Evolutionary conservation across 768 basidiomycete genomes (phyloP), one percentile per base, ranked within the genome.

Genomic region (Rhizopogon salebrosus): DNA sequence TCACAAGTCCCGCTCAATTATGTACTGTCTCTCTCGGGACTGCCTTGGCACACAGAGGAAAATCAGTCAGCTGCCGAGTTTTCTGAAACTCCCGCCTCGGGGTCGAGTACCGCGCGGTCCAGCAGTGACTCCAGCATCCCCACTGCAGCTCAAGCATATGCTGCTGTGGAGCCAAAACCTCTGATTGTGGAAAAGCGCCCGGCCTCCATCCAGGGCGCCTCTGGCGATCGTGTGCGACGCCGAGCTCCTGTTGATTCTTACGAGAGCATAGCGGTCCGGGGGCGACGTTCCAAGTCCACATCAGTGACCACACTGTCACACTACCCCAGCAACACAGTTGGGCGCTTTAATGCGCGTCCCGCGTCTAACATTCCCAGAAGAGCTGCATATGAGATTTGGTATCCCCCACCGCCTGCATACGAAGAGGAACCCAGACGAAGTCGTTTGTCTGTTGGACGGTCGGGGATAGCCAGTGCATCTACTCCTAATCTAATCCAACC

Each of bases 321-420:
- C 11, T 69, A 67, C 31, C 55, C 51, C 51, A 35, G 29, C 6
- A 60, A 70, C 48, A 54, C 58, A 46, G 41, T 60, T 31, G 54
- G 55, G 6, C 53, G 54, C 6, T 60, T 61, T 27, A 58, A 62
- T 13, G 56, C 60, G 38, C 59, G 52, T 24, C 68, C 68, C 51
- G 57, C 68, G 34, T 58, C 53, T 22, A 61, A 46, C 18, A 42
- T 55, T 27, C 48, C 66, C 29, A 50, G 54, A 31, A 49, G 48
- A 24, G 52, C 54, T 35, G 60, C 51, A 16, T 64, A 83, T 57
- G 70, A 84, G 62, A 76, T 85, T 31, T 87, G 83, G 84, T 69
- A 80, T 58, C 82, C 87, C 4, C 79, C 85, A 27, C 60, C 70
- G n/a, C 72, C 80, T 26, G 65, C 78, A 0, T 75, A 76, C 46